phyloP scores from a whole-genome alignment of 768 basidiomycete species.

The Lyophyllum semitale region DNA sequence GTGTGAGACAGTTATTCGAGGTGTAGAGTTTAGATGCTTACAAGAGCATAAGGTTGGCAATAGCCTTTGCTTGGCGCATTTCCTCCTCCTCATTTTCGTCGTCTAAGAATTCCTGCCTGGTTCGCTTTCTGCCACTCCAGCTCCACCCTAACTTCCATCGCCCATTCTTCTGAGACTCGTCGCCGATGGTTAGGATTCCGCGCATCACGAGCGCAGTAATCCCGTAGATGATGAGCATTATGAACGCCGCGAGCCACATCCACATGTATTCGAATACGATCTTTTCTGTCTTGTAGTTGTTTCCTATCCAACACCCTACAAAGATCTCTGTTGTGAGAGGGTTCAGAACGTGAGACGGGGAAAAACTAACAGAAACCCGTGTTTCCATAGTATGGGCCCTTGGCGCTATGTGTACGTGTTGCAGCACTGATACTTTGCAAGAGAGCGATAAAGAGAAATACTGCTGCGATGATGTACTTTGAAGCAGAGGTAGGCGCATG shows the following conservation, averaged over 20 bases:
- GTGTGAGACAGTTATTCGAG: not conserved
- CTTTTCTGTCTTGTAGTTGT: conserved; percentile 33
- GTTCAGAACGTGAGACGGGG: not conserved
- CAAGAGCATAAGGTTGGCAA: conserved; percentile 51
- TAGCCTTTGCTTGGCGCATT: conserved; percentile 23
- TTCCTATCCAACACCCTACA: conserved; percentile 56
- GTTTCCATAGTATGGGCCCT: conserved; percentile 41
- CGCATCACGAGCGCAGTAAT: conserved; percentile 45
- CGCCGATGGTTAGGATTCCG: conserved; percentile 35
- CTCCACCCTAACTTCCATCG: conserved; percentile 1
- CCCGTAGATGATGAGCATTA: conserved; percentile 44
- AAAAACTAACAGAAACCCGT: conserved; percentile 39
- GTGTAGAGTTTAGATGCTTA: conserved; percentile 25
- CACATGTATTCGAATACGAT: conserved; percentile 54
- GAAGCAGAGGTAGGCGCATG: conserved; percentile 30
- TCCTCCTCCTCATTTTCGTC: conserved; percentile 26
- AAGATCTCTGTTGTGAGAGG: not conserved
- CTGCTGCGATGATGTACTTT: conserved; percentile 30
- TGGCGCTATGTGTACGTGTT: conserved; percentile 23
- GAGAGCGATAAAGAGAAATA: conserved; percentile 43
- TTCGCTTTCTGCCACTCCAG: not conserved
- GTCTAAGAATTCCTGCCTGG: not conserved
- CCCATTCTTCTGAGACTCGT: conserved; percentile 16
- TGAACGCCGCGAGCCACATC: conserved; percentile 48
- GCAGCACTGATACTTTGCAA: conserved; percentile 39